phyloP scores from a whole-genome alignment of 2,329 filamentous ascomycete species.

The Aspergillus thermomutatus region DNA sequence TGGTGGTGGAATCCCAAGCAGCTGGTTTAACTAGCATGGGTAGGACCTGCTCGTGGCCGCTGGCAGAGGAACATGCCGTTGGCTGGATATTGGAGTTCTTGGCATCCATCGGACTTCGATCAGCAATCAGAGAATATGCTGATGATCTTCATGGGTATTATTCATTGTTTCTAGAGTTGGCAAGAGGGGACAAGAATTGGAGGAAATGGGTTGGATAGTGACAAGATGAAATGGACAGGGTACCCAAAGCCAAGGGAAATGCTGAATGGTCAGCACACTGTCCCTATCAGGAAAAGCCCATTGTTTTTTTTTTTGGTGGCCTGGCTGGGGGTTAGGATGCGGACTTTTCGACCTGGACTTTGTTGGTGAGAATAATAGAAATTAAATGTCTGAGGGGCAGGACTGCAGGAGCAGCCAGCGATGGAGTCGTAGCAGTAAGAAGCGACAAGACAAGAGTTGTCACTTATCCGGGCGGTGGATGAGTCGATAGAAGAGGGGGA shows the following conservation, averaged over 20 bases:
- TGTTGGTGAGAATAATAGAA: background rate
- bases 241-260: conserved; percentile 12
- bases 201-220: conserved; percentile 5
- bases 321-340: background rate
- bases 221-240: conserved; percentile 14
- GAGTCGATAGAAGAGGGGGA: background rate
- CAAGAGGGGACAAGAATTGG: conserved; percentile 4
- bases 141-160: conserved; percentile 17
- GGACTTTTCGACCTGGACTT: background rate
- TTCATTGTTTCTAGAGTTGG: conserved; percentile 17
- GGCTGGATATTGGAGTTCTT: conserved; percentile 22
- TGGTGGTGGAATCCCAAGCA: conserved; percentile 11
- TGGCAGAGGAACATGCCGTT: conserved; percentile 11
- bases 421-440: background rate
- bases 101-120: conserved; percentile 30
- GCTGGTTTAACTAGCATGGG: conserved; percentile 26
- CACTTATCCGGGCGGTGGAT: background rate
- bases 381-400: background rate
- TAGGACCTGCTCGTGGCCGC: conserved; percentile 26
- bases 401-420: background rate
- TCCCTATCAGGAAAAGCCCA: conserved; percentile 25
- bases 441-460: background rate
- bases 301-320: background rate
- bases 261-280: conserved; percentile 28
- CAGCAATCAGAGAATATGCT: conserved; percentile 16